Evolutionary conservation across 1,284 basidiomycete species (phyloP), one percentile per base, ranked within the genome.

Genomic region (Cystobasidium slooffiae): DNA sequence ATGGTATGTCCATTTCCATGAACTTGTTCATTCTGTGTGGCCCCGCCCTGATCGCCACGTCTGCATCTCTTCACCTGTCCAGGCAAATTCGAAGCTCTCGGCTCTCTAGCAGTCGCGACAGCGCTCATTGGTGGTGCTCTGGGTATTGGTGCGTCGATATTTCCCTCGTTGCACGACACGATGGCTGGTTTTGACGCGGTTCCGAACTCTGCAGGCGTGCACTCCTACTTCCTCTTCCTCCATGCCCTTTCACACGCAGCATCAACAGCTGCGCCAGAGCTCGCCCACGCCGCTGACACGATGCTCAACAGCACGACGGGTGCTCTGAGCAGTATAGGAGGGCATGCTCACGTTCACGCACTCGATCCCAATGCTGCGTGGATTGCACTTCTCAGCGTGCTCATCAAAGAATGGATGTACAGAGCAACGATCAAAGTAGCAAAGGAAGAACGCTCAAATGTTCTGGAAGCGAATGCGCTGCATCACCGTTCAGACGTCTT

Each of bases 401-500:
- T 92, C 0, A 84, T 88, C 76, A 99, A 99, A 81, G 97, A 99
- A 83, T 97, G 91, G 90, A 83, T 99, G 37, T 98, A 95, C 83
- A 86, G 93, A 68, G 84, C 89, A 63, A 97, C 94, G 22, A 76
- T 81, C 62, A 88, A 87, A 75, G 94, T 98, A 39, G 96, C 96
- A 6, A 88, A 91, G 76, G 88, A 93, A 79, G 94, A 97, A 82
- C 89, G 90, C 79, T 93, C 91, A 80, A 91, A 92, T 1, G 96
- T 99, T 0, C 84, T 99, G 56, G 86, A 91, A 52, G 95, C 94
- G 24, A 97, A 97, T 81, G 94, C 93, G 8, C 86, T 94, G 69
- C 92, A 99, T 82, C 97, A 99, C 83, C 88, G 96, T 41, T 94
- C 91, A 75, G 96, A 99, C 82, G 93, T 93, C 18, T 93, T 94